Base-by-base conservation (phyloP, 2,329 filamentous ascomycete species). In the Talaromyces islandicus region DNA sequence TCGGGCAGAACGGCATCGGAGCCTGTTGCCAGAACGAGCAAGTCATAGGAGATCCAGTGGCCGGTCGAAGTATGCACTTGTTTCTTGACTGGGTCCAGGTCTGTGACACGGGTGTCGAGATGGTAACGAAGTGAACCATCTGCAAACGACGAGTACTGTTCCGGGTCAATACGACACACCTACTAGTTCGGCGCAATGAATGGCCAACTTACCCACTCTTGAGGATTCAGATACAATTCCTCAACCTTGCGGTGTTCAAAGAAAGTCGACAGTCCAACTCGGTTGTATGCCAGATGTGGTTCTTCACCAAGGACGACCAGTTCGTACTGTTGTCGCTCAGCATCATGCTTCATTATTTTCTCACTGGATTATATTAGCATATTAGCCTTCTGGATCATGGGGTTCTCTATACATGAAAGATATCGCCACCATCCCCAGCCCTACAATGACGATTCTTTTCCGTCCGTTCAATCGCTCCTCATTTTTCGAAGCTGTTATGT, bases 341-440 rank as follows among this genome's bases (percentile, higher is more conserved):
- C 84, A 71, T 96, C 92, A 57, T 92, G 85, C 68, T 96, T 96
- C 69, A 96, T 81, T 10, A 96, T 75, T 75, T 96, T 96, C 75
- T 96, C 92, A 68, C 91, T 95, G 67, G 64, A 66, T 11, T 24
- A 57, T 57, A 12, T 38, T n/a, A 53, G 43, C 43, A 30, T 32
- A 48, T 14, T 50, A 56, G 25, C 25, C n/a, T 11, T 30, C 25
- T 48, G 17, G n/a, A 4, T 7, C 27, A n/a, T 19, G 21, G 51
- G 17, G 19, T 21, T 25, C 9, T 35, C 80, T 88, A 81, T 77
- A 93, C 89, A 95, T 91, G 72, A 95, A 93, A 48, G 89, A 87
- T 66, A 94, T 88, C 43, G 89, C 91, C 51, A 96, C 92, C 92
- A 97, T 97, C 2, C 92, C 92, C 75, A 96, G 76, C 10, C 92